phyloP scores from a whole-genome alignment of 352 stramenopile genomes.

The Globisporangium acanthophoron region DNA sequence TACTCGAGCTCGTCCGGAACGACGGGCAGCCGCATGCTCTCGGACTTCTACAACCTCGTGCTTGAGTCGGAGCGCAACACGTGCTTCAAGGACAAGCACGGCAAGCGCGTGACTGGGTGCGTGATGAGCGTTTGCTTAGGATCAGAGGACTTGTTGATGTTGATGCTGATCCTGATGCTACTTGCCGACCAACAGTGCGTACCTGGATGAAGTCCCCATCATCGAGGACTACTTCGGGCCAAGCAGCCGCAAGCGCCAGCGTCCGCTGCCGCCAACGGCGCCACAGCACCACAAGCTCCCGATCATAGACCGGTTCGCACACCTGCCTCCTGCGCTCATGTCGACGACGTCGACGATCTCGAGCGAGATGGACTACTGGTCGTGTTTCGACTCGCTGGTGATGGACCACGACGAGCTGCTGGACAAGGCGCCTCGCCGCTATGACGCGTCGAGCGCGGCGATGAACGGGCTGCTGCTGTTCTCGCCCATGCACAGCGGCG shows the following conservation, averaged over 20 bases:
- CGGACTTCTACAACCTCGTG: conserved; percentile 75
- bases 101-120: conserved; percentile 47
- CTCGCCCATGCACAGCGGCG: conserved; percentile 12
- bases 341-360: conserved; percentile 21
- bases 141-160: neutral
- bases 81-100: conserved; percentile 50
- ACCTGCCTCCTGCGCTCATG: conserved; percentile 13
- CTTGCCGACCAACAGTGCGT: conserved; percentile 14
- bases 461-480: conserved; percentile 14
- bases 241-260: conserved; percentile 5
- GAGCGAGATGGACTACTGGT: conserved; percentile 47
- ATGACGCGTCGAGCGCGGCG: conserved; percentile 7
- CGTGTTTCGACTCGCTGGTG: conserved; percentile 16
- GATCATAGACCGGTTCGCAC: conserved; percentile 11
- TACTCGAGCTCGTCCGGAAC: conserved; percentile 46
- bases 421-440: conserved; percentile 6
- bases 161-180: neutral
- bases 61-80: conserved; percentile 66
- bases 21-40: conserved; percentile 67
- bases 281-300: conserved; percentile 4
- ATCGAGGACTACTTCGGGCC: conserved; percentile 56
- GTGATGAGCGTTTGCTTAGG: neutral
- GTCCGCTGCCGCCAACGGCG: neutral
- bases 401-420: conserved; percentile 17
- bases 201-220: conserved; percentile 44